Base-by-base conservation (phyloP, 148 eudicot species). In the Silene uniflora region DNA sequence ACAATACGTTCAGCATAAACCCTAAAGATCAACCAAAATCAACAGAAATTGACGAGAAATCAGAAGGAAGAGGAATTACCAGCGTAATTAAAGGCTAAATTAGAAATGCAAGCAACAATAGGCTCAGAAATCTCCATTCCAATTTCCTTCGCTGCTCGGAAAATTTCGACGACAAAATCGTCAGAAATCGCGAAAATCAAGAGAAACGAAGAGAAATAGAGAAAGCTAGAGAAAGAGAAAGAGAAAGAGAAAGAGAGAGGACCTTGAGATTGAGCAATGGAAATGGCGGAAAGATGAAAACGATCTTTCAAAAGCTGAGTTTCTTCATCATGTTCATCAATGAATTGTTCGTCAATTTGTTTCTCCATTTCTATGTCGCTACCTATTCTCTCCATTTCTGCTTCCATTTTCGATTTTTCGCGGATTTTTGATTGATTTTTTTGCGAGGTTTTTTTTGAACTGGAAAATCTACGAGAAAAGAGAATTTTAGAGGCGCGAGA, bases 41-140 rank as follows among this genome's bases (percentile, higher is more conserved):
- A 18, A 0, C 8, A 3, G 21, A 39, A 64, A 47, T 2, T 11
- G 2, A 47, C 19, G 2, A 56, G 0, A 81, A 54, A 71, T 12
- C 5, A 18, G 62, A 62, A 35, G 23, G 17, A n/a, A 47, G 61
- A 66, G 74, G 21, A 7, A 46, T 35, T 80, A 93, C 98, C 93
- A 9, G 97, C 87, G 82, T 82, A 92, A 74, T 92, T 94, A 83
- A 95, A 92, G 63, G 99, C 96, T 47, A 95, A 81, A 87, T 89
- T 95, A 18, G 97, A 86, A 73, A 95, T 77, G 52, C 99, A 95
- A 0, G 96, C 78, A 74, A 88, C 77, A 61, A 92, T 83, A 4
- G 96, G 82, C 79, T 86, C 88, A 29, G 97, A 87, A n/a, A 92
- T 77, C 68, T 89, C 89, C 96, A 95, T 85, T 58, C 80, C 88